Percentiles rank a stretch among this genome's conserved stretches.
These are phyloP conservation scores for Penicillium sp. DNA, from an alignment of 2,329 filamentous ascomycete species.

Conservation along the genomic window DNA sequence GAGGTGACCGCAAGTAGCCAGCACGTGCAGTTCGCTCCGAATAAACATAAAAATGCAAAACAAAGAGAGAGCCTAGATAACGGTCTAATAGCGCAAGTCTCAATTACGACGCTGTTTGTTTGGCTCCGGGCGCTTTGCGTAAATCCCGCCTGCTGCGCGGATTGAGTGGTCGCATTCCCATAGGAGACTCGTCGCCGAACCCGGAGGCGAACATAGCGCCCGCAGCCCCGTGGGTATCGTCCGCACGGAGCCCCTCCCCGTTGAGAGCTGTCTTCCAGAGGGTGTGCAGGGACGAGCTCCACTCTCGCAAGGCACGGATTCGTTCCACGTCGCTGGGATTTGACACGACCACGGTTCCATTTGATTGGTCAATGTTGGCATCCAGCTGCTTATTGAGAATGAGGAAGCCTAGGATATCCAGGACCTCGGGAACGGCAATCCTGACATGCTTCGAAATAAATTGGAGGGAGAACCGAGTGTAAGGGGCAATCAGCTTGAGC, in stretches of 20 bases:
- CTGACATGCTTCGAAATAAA: constrained; percentile 88
- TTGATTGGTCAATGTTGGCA: constrained; percentile 86
- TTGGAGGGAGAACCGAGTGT: constrained; percentile 82
- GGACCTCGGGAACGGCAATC: constrained; percentile 81
- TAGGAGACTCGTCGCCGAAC: constrained; percentile 31
- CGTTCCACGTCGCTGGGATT: constrained; percentile 69
- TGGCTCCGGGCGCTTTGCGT: constrained; percentile 18
- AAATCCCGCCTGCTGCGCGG: constrained; percentile 27
- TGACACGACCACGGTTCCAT: constrained; percentile 78
- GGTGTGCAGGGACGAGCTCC: constrained; percentile 67
- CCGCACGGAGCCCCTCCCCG: constrained; percentile 63
- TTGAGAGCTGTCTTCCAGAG: constrained; percentile 73
- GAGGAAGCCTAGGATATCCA: constrained; percentile 92
- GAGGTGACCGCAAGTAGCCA: not conserved
- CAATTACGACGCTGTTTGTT: not conserved
- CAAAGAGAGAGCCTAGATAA: not conserved
- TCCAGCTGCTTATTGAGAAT: constrained; percentile 87
- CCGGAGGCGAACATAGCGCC: constrained; percentile 31
- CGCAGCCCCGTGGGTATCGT: constrained; percentile 35
- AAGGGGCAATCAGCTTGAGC: constrained; percentile 88
- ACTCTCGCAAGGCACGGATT: constrained; percentile 69
- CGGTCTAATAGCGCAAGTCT: not conserved
- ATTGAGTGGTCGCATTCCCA: constrained; percentile 21
- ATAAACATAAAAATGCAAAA: not conserved
- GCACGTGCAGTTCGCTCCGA: not conserved